Percentiles rank a stretch among this genome's conserved stretches.
phyloP scores from a whole-genome alignment of 768 basidiomycete genomes.

The Termitomyces sp. region DNA sequence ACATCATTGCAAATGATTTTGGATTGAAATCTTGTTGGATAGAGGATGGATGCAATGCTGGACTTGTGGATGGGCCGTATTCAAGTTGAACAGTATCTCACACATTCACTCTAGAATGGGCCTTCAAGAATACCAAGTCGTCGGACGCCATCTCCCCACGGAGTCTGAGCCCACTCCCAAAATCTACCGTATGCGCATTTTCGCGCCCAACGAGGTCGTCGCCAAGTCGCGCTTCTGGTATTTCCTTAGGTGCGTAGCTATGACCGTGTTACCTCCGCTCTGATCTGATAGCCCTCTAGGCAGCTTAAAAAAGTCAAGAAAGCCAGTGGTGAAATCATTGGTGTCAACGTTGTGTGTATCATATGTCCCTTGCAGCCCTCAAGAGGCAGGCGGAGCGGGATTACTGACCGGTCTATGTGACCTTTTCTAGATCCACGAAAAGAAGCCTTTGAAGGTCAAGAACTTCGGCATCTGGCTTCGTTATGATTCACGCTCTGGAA shows the following conservation, averaged over 20 bases:
- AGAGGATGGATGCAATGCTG: conserved; percentile 25
- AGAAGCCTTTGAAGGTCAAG: conserved; percentile 97
- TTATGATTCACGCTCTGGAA: conserved; percentile 99
- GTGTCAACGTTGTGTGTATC: conserved; percentile 93
- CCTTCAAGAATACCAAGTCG: conserved; percentile 91
- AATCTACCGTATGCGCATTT: conserved; percentile 99
- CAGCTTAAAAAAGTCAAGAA: conserved; percentile 99
- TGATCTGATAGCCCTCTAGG: conserved; percentile 35
- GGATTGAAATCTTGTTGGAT: conserved; percentile 10
- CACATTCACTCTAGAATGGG: conserved; percentile 52
- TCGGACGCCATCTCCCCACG: conserved; percentile 96
- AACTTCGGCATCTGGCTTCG: conserved; percentile 99
- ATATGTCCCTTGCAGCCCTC: conserved; percentile 69
- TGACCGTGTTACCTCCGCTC: not conserved
- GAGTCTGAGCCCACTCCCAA: conserved; percentile 92
- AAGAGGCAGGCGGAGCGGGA: conserved; percentile 85
- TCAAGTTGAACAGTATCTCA: conserved; percentile 10
- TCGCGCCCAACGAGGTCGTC: conserved; percentile 97
- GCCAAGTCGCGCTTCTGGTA: conserved; percentile 99
- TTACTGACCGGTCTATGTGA: conserved; percentile 43
- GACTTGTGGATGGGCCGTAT: conserved; percentile 21
- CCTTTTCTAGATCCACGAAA: conserved; percentile 85
- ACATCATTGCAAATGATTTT: conserved; percentile 6
- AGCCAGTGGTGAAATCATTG: conserved; percentile 98
- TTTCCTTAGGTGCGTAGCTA: conserved; percentile 74